Evolutionary conservation across 164 flowering plant genomes (phyloP).

Genomic region (Nymphaea thermarum): DNA sequence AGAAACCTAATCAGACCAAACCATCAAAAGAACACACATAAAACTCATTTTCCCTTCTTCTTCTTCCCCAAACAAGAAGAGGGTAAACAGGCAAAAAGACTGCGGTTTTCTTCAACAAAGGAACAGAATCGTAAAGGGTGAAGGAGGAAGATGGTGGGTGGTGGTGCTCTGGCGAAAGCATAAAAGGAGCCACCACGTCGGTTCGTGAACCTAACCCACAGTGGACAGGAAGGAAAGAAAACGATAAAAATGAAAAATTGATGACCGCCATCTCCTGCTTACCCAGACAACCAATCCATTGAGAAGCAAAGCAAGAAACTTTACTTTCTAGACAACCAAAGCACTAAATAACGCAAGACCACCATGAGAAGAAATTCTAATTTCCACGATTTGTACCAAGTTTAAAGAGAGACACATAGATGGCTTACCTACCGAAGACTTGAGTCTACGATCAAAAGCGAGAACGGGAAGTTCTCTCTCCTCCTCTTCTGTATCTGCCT

Average conservation of each 20-base stretch:
- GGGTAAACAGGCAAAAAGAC: too few species aligned
- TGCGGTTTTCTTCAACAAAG: too few species aligned
- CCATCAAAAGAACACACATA: background rate
- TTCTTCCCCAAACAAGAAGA: background rate
- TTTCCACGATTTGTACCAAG: too few species aligned
- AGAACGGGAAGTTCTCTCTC: too few species aligned
- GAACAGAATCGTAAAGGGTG: background rate
- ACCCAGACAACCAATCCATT: background rate
- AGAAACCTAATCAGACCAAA: background rate
- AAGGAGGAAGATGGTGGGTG: background rate
- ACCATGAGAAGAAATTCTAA: background rate
- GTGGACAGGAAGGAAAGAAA: background rate
- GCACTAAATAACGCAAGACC: background rate
- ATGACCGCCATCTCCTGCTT: background rate
- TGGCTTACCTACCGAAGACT: too few species aligned
- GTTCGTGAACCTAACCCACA: background rate
- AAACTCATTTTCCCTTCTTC: background rate
- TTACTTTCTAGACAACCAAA: background rate
- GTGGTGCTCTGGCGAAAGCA: background rate
- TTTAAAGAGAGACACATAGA: too few species aligned
- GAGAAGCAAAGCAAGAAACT: background rate
- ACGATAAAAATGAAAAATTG: background rate
- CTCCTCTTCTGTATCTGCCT: too few species aligned
- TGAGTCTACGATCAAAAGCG: too few species aligned
- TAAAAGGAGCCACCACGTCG: background rate